Percentiles rank a stretch among this genome's conserved stretches.
Evolutionary conservation across 2,329 filamentous ascomycete genomes (phyloP).

Genomic region (Colletotrichum tanaceti): DNA sequence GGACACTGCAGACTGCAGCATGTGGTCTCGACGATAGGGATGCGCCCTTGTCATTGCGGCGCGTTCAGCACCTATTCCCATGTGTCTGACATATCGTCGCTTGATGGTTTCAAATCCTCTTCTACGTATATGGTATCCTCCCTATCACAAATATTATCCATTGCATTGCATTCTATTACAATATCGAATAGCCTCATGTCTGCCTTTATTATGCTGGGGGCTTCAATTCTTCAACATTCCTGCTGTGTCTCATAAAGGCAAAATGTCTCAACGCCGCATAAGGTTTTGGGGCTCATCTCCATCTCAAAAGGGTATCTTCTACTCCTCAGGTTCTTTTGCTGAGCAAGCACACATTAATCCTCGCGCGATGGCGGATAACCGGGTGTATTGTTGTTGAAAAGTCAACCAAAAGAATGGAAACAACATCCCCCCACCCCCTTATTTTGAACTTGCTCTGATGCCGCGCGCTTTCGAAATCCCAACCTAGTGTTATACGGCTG

Average conservation of each 20-base stretch:
- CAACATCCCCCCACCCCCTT: no score
- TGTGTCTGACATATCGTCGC: neutral
- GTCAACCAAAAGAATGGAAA: no score
- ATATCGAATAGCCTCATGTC: neutral
- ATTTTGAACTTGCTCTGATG: neutral
- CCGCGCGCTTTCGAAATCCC: neutral
- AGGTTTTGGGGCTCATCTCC: neutral
- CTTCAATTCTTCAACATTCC: constrained; percentile 16
- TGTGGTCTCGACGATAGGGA: constrained; percentile 1
- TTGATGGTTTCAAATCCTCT: neutral
- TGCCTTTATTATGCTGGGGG: neutral
- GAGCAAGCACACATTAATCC: neutral
- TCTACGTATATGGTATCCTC: neutral
- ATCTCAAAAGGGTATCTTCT: neutral
- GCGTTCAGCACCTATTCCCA: neutral
- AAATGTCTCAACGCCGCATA: neutral
- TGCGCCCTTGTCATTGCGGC: neutral
- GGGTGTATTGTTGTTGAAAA: neutral
- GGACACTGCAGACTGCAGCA: neutral
- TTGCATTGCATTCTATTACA: no score
- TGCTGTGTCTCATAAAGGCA: neutral
- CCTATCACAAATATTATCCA: no score
- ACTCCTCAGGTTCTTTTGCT: neutral
- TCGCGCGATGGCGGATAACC: neutral
- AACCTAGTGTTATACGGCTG: neutral